Percentiles rank a stretch among this genome's conserved stretches.
phyloP scores from a whole-genome alignment of 2,329 filamentous ascomycete genomes.

The Fusarium pseudoanthophilum region DNA sequence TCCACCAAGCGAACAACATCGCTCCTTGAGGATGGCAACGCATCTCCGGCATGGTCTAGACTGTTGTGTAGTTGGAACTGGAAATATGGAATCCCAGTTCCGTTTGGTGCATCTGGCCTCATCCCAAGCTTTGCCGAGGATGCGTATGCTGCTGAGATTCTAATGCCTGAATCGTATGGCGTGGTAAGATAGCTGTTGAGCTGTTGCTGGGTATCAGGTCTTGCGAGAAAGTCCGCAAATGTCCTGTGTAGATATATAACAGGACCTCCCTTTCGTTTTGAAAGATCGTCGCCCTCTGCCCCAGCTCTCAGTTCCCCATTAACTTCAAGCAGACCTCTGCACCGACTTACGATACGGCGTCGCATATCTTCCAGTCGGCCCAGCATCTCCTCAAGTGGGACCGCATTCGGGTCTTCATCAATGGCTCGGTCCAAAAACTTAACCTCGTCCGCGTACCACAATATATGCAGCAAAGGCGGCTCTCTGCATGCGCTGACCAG shows the following conservation, averaged over 20 bases:
- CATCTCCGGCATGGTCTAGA: accelerated
- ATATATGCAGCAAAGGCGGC: not conserved
- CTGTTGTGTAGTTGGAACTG: accelerated
- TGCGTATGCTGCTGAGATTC: not conserved
- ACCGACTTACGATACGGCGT: conserved; percentile 8
- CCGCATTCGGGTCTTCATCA: accelerated
- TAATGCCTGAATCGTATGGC: not conserved
- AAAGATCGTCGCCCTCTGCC: no score
- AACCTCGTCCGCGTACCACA: conserved; percentile 20
- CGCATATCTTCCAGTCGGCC: not conserved
- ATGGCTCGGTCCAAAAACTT: not conserved
- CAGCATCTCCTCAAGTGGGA: accelerated
- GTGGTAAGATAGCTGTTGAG: not conserved
- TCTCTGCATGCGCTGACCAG: not conserved
- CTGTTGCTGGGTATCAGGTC: not conserved
- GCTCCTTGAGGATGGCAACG: accelerated
- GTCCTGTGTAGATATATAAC: conserved; percentile 16
- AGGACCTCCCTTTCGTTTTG: no score
- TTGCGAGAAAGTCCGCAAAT: not conserved
- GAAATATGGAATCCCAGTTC: accelerated
- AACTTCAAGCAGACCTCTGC: conserved; percentile 9
- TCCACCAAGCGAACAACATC: not conserved
- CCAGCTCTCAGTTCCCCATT: no score
- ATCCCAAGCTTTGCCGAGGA: not conserved
- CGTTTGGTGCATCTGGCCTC: accelerated